A percentile compares a stretch with the other conserved stretches of the same genome.
Evolutionary conservation across 1,284 basidiomycete genomes (phyloP).

Genomic region (Marasmius oreades): DNA sequence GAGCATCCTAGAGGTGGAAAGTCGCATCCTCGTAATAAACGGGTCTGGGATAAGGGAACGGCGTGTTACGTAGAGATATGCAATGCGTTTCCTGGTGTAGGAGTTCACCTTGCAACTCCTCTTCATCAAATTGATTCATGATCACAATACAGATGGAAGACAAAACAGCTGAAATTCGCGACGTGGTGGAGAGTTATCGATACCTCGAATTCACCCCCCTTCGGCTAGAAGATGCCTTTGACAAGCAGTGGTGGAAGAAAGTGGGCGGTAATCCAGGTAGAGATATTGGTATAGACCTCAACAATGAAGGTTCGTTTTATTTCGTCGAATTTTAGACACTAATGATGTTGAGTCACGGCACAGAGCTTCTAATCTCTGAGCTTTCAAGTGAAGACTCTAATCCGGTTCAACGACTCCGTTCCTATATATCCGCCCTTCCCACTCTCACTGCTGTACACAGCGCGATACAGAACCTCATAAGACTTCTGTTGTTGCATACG

Average conservation of each 20-base stretch:
- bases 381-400: constrained; percentile 25
- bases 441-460: constrained; percentile 71
- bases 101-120: constrained; percentile 21
- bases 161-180: constrained; percentile 46
- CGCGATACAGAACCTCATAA: constrained; percentile 60
- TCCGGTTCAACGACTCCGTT: constrained; percentile 48
- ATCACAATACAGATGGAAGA: constrained; percentile 50
- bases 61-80: constrained; percentile 72
- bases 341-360: background rate
- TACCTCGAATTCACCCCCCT: constrained; percentile 57
- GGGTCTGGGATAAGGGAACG: constrained; percentile 57
- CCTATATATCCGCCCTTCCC: constrained; percentile 69
- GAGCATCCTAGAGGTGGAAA: constrained; percentile 48
- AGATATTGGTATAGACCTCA: constrained; percentile 41
- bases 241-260: constrained; percentile 59
- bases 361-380: constrained; percentile 25
- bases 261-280: constrained; percentile 30
- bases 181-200: constrained; percentile 42
- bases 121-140: constrained; percentile 9
- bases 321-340: constrained; percentile 13
- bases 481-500: constrained; percentile 69
- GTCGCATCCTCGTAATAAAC: constrained; percentile 60
- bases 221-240: constrained; percentile 70
- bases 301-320: constrained; percentile 48
- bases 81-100: constrained; percentile 56